These are phyloP conservation scores for Diaporthe citriasiana DNA, from an alignment of 2,329 filamentous ascomycete species.

Conservation along the genomic window DNA sequence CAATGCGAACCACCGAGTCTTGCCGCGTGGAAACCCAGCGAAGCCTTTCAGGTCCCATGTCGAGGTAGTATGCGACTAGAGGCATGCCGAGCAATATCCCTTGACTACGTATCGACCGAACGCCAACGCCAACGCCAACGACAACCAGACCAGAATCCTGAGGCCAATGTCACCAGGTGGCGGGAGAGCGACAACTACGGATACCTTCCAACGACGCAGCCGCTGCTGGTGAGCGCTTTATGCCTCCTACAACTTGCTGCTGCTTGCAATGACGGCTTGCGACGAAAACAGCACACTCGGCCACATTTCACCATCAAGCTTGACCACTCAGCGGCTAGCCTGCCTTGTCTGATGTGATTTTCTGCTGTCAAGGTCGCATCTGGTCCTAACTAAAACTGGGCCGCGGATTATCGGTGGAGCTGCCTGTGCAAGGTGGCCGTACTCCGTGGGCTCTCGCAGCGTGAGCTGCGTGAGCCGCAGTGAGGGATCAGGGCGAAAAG, in stretches of 20 bases:
- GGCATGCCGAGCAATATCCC: not conserved
- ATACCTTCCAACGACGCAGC: not conserved
- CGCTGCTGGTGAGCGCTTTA: not conserved
- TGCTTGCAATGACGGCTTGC: not conserved
- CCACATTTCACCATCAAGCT: not conserved
- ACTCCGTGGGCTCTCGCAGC: not conserved
- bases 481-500: not conserved
- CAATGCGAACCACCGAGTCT: not conserved
- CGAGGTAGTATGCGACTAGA: not conserved
- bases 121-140: not conserved
- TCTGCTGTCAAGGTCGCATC: conserved; percentile 8
- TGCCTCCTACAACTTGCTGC: not conserved
- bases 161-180: not conserved
- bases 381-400: conserved; percentile 21
- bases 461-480: not conserved
- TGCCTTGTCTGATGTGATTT: not conserved
- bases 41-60: conserved; percentile 44
- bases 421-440: conserved; percentile 12
- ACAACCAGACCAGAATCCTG: not conserved
- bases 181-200: not conserved
- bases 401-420: not conserved
- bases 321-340: not conserved
- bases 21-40: conserved; percentile 45
- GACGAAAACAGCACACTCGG: not conserved
- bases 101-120: not conserved